phyloP scores from a whole-genome alignment of 371 early-diverging fungal genomes.

The Vairimorpha necatrix region DNA sequence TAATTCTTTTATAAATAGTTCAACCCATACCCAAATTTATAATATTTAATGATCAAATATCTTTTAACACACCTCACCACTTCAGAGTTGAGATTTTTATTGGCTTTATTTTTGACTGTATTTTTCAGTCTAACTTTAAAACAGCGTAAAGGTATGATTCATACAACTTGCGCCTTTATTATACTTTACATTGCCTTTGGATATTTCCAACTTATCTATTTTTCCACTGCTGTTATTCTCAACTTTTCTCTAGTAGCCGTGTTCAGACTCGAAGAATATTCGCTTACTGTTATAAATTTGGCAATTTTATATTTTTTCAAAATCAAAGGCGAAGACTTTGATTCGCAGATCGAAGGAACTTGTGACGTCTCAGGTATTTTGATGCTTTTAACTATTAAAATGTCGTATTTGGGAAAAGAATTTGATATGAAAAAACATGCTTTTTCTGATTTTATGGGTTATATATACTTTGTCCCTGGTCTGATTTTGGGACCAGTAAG shows the following conservation, averaged over 20 bases:
- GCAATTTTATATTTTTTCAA: conserved; percentile 42
- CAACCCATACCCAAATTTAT: too few relatives aligned
- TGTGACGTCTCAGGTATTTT: conserved; percentile 52
- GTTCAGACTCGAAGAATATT: conserved; percentile 16
- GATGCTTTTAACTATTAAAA: conserved; percentile 53
- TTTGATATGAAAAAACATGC: conserved; percentile 17
- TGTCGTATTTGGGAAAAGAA: conserved; percentile 46
- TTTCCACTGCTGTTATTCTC: conserved; percentile 14
- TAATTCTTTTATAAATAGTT: too few relatives aligned
- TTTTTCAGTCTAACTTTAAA: not conserved
- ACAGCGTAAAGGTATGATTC: not conserved
- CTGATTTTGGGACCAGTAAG: conserved; percentile 41
- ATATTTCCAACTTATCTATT: conserved; percentile 12
- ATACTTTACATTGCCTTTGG: conserved; percentile 44
- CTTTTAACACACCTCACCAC: not conserved
- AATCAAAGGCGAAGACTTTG: conserved; percentile 22
- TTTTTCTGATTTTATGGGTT: conserved; percentile 25
- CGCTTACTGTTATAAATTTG: conserved; percentile 29
- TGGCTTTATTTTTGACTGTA: not conserved
- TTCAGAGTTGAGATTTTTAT: not conserved
- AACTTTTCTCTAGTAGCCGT: conserved; percentile 18
- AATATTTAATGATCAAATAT: not conserved
- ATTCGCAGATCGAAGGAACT: conserved; percentile 28
- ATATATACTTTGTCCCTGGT: conserved; percentile 45
- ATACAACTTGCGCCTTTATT: conserved; percentile 6